phyloP scores from a whole-genome alignment of 2,329 filamentous ascomycete species.

The Eutypa lata region DNA sequence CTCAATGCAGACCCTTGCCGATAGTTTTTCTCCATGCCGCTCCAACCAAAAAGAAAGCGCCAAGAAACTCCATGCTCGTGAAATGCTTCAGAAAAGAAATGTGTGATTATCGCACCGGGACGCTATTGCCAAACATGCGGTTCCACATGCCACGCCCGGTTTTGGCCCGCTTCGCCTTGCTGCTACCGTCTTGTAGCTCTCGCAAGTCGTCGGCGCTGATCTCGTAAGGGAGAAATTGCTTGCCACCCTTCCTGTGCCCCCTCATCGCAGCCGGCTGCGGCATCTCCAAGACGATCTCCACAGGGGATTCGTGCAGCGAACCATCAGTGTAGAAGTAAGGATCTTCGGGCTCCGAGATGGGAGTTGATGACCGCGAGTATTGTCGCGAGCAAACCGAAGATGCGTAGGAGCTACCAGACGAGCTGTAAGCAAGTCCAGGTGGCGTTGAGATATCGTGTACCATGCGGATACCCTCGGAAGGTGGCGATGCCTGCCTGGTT shows the following conservation, averaged over 20 bases:
- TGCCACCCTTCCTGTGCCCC: constrained; percentile 23
- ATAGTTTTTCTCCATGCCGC: neutral
- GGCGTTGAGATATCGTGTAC: constrained; percentile 39
- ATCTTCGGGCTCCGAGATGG: constrained; percentile 42
- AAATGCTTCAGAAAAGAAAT: constrained; percentile 5
- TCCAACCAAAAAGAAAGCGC: constrained; percentile 1
- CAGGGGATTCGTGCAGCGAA: constrained; percentile 48
- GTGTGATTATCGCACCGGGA: constrained; percentile 33
- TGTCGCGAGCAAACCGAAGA: constrained; percentile 44
- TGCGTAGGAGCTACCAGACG: constrained; percentile 43
- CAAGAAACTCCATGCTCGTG: constrained; percentile 11
- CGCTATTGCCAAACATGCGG: constrained; percentile 48
- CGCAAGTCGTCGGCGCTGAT: constrained; percentile 51
- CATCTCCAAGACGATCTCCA: constrained; percentile 41
- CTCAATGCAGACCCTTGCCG: constrained; percentile 1
- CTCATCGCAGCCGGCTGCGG: constrained; percentile 36
- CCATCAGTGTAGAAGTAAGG: constrained; percentile 38
- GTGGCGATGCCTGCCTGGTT: constrained; percentile 34
- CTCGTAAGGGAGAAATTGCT: constrained; percentile 50
- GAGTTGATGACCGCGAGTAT: constrained; percentile 50
- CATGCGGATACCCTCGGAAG: constrained; percentile 38
- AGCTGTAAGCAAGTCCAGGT: constrained; percentile 44
- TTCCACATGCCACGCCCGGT: constrained; percentile 49
- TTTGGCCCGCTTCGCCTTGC: constrained; percentile 47
- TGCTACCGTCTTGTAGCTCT: constrained; percentile 43